Evolutionary conservation across 2,329 filamentous ascomycete species (phyloP).

Genomic region (Apiospora arundinis): DNA sequence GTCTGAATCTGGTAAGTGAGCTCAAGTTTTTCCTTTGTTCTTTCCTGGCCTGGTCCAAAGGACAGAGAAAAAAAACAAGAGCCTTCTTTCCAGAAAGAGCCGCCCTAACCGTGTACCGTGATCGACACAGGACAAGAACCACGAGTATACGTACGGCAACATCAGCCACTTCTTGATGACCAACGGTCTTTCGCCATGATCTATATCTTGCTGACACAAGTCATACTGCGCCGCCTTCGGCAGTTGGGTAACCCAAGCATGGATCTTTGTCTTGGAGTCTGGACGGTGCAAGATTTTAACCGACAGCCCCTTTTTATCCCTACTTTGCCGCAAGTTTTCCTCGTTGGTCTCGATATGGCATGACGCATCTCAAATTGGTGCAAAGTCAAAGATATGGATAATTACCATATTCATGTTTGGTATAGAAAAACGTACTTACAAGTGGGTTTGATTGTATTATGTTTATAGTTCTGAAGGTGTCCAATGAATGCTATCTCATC

Average conservation of each 20-base stretch:
- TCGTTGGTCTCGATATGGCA: no score
- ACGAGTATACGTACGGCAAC: neutral
- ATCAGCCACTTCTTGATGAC: neutral
- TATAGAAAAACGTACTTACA: conserved; percentile 2
- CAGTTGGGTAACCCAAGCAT: neutral
- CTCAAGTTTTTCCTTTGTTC: neutral
- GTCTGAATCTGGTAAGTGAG: conserved; percentile 51
- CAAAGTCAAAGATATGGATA: neutral
- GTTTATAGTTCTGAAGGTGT: conserved; percentile 6
- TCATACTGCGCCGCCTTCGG: neutral
- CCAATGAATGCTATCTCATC: conserved; percentile 14
- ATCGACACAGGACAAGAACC: neutral
- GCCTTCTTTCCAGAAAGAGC: neutral
- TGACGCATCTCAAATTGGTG: neutral
- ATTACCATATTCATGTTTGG: conserved; percentile 1
- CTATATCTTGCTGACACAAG: neutral
- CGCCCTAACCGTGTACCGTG: neutral
- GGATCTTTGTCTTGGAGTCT: neutral
- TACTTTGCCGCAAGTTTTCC: neutral
- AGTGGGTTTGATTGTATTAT: conserved; percentile 3
- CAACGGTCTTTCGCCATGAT: conserved; percentile 5
- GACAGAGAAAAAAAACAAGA: neutral
- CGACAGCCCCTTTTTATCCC: neutral
- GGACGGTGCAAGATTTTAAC: neutral
- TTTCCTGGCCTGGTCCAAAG: neutral